phyloP scores from a whole-genome alignment of 176 grass and related monocot species.

The Phyllostachys edulis region DNA sequence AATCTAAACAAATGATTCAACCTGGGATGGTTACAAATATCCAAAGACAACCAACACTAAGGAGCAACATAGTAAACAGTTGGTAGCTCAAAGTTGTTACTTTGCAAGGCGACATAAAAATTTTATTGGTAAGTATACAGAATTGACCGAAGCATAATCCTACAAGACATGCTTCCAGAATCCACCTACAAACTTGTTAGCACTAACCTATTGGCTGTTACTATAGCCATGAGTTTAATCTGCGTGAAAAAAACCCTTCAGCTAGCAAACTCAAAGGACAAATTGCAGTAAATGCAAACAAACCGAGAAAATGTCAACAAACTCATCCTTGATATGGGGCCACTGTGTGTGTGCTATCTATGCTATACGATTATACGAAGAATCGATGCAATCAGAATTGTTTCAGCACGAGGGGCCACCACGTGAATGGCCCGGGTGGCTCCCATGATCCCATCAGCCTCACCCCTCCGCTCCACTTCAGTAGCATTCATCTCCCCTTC shows the following conservation, averaged over 20 bases:
- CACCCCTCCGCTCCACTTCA: slow-evolving; percentile 35
- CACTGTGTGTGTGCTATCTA: not conserved
- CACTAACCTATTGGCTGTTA: slow-evolving; percentile 6
- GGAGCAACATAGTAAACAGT: no score
- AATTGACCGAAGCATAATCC: not conserved
- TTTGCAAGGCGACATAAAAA: not conserved
- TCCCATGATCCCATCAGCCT: slow-evolving; percentile 35
- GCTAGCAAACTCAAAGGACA: not conserved
- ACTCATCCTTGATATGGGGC: slow-evolving; percentile 2
- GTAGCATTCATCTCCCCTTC: slow-evolving; percentile 45
- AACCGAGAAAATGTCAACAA: not conserved
- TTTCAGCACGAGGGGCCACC: slow-evolving; percentile 38
- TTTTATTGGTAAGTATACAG: not conserved
- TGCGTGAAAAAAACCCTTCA: not conserved
- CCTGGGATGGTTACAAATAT: not conserved
- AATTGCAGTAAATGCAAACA: not conserved
- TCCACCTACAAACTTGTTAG: no score
- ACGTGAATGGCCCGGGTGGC: slow-evolving; percentile 30
- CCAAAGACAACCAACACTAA: not conserved
- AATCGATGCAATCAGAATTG: slow-evolving; percentile 19
- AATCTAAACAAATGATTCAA: not conserved
- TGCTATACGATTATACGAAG: slow-evolving; percentile 11
- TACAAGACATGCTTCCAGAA: no score
- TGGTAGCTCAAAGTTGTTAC: not conserved
- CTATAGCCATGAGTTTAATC: not conserved